These are phyloP conservation scores for Candolleomyces aberdarensis DNA, from an alignment of 768 basidiomycete genomes.

Conservation along the genomic window DNA sequence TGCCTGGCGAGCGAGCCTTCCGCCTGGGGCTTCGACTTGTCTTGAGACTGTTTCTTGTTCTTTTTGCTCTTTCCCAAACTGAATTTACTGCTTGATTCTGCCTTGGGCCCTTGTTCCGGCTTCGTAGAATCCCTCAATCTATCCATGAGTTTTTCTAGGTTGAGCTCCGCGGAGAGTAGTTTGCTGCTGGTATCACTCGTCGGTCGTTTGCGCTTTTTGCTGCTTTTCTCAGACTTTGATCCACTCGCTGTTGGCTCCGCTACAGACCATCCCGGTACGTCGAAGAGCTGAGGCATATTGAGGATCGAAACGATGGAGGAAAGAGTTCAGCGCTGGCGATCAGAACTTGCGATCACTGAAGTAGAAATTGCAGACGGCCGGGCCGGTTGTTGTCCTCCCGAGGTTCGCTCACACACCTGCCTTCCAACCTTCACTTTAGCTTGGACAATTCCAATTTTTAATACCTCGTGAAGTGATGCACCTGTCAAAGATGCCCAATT, in stretches of 20 bases:
- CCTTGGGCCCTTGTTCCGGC: conserved; percentile 13
- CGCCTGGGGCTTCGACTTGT: not conserved
- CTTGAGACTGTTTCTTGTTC: conserved; percentile 16
- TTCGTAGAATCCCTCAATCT: conserved; percentile 33
- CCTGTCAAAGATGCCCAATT: too few species aligned
- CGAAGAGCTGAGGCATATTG: conserved; percentile 41
- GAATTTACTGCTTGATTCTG: conserved; percentile 18
- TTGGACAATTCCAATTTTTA: too few species aligned
- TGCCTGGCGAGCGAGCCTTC: conserved; percentile 1
- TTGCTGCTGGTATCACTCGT: conserved; percentile 31
- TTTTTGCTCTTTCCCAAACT: conserved; percentile 11
- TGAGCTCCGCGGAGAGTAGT: conserved; percentile 39
- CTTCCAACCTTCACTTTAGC: too few species aligned
- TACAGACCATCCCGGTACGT: conserved; percentile 70
- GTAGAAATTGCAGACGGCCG: too few species aligned
- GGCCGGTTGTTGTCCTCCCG: too few species aligned
- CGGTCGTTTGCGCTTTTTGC: conserved; percentile 56
- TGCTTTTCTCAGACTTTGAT: conserved; percentile 22
- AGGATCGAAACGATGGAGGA: conserved; percentile 19
- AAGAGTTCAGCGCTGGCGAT: not conserved
- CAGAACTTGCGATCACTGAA: not conserved
- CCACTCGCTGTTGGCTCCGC: conserved; percentile 38
- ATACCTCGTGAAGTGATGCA: too few species aligned
- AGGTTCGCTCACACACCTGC: too few species aligned
- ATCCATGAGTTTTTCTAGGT: conserved; percentile 60